These are phyloP conservation scores for Rhizophlyctis rosea DNA, from an alignment of 192 early-diverging fungal genomes.

Conservation along the genomic window DNA sequence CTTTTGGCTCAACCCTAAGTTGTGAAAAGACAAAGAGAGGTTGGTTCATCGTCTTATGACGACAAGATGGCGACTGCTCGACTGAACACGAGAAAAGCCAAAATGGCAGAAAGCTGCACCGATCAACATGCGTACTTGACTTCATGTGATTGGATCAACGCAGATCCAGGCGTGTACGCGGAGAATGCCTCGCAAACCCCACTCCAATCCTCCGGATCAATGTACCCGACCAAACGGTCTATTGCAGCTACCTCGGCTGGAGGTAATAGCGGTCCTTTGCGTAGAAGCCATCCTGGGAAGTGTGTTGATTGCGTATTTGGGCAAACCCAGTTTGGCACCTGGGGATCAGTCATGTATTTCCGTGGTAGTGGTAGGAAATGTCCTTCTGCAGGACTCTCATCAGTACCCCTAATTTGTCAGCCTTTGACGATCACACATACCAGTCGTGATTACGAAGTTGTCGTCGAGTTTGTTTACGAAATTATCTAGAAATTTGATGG, in stretches of 20 bases:
- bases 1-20: neutral
- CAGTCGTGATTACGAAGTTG: constrained; percentile 89
- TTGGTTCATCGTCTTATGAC: too few relatives aligned
- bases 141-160: too few relatives aligned
- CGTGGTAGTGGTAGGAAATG: constrained; percentile 41
- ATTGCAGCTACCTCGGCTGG: neutral
- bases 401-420: too few relatives aligned
- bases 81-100: too few relatives aligned
- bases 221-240: neutral
- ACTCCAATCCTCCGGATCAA: neutral
- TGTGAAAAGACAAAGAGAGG: neutral
- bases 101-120: too few relatives aligned
- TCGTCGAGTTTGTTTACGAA: constrained; percentile 64
- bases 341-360: too few relatives aligned
- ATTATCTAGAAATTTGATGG: constrained; percentile 56
- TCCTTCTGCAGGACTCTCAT: constrained; percentile 51
- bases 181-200: neutral
- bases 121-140: too few relatives aligned
- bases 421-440: constrained; percentile 21
- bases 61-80: too few relatives aligned
- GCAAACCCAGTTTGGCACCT: neutral
- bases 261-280: too few relatives aligned
- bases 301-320: too few relatives aligned
- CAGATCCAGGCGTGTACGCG: too few relatives aligned
- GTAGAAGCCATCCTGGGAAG: too few relatives aligned